Conservation (phyloP, 805 yeast genomes). For the Starmerella tilneyi region DNA sequence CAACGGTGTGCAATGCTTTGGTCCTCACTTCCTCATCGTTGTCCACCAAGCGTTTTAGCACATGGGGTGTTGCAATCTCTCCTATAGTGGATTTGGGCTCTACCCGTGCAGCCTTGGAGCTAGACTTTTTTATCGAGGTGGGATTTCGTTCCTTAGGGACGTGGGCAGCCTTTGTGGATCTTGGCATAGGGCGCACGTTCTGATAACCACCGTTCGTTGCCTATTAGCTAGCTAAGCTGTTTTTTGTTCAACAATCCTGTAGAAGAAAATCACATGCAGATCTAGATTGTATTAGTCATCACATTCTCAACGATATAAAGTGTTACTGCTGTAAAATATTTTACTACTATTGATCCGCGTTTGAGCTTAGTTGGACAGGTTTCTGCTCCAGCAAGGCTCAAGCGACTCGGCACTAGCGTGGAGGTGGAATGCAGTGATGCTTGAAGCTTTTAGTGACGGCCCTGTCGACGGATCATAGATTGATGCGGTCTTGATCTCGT, state of each 20-base stretch:
- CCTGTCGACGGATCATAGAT: conserved; percentile 97
- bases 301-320: not conserved
- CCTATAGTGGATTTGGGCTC: not conserved
- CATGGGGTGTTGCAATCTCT: conserved; percentile 11
- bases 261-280: conserved; percentile 7
- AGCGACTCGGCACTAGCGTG: conserved; percentile 31
- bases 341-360: conserved; percentile 22
- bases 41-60: conserved; percentile 22
- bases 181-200: conserved; percentile 1
- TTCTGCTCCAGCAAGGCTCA: conserved; percentile 17
- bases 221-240: no score
- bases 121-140: not conserved
- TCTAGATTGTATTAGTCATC: not conserved
- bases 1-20: conserved; percentile 56
- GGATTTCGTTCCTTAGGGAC: not conserved
- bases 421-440: conserved; percentile 29
- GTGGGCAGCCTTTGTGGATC: not conserved
- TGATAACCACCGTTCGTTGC: not conserved
- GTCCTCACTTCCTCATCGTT: conserved; percentile 52
- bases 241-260: no score
- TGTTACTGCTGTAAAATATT: conserved; percentile 11
- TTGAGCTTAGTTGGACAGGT: conserved; percentile 17
- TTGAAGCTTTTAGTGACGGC: conserved; percentile 38
- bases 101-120: not conserved
- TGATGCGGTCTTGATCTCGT: conserved; percentile 38